Percentiles rank a stretch among this genome's conserved stretches.
Evolutionary conservation across 148 eudicot genomes (phyloP).

Genomic region (Vaccinium myrtillus): DNA sequence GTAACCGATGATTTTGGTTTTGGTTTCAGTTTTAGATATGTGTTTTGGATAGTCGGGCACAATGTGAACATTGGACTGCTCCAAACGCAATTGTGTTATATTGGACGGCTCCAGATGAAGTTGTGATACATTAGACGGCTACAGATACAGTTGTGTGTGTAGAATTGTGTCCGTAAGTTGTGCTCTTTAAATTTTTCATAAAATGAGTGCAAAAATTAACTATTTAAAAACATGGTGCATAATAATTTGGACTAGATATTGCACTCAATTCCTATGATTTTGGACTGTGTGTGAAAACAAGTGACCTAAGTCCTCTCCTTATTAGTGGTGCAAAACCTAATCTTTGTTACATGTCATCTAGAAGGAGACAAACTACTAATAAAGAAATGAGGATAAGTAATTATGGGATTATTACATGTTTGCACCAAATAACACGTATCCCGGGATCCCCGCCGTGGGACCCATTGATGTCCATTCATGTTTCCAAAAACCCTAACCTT

Average conservation of each 20-base stretch:
- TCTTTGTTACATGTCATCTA: slow-evolving; percentile 20
- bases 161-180: no score
- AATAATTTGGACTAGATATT: slow-evolving; percentile 28
- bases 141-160: no score
- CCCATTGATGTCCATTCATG: not conserved
- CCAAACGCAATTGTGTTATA: no score
- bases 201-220: no score
- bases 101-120: no score
- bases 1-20: no score
- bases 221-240: not conserved
- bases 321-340: slow-evolving; percentile 29
- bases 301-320: slow-evolving; percentile 12
- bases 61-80: no score
- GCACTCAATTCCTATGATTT: slow-evolving; percentile 26
- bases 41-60: no score
- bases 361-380: slow-evolving; percentile 29
- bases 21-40: no score
- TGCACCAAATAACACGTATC: slow-evolving; percentile 5
- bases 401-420: not conserved
- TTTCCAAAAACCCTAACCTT: not conserved
- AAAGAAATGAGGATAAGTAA: slow-evolving; percentile 5
- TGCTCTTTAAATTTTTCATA: no score
- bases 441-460: not conserved
- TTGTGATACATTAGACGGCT: no score
- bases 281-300: not conserved